Evolutionary conservation across 2,329 filamentous ascomycete genomes (phyloP), one percentile per base, ranked within the genome.

Genomic region (Aspergillus fumigatus): DNA sequence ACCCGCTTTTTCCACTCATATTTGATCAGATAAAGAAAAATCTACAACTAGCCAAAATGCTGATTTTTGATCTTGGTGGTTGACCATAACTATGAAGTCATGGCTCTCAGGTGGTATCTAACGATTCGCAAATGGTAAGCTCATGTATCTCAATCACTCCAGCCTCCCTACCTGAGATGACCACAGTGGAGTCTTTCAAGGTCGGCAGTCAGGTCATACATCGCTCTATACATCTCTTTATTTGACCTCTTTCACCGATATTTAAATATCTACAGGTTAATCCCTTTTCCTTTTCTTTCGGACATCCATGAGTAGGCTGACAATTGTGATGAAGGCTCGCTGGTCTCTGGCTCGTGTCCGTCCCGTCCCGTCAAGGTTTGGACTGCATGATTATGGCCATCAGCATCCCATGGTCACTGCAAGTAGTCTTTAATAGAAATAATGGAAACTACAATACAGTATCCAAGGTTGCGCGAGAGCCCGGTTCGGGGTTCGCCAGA

Each of bases 351-450:
- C 21, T 61, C 48, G 58, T 57, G 53, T 45, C 66, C 69, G 70
- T 69, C 64, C 70, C 70, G 70, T 69, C 67, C 70, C 70, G 70
- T 72, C 67, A 72, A 73, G 68, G 70, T 72, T 72, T 64, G 65
- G 65, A 65, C 59, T 60, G 62, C 64, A 65, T 68, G 32, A 17
- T 35, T 35, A 35, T 35, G 66, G 61, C 60, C 59, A 59, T 65
- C 29, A 40, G 38, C 52, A 59, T 66, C 52, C 68, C 67, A 71
- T 56, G 65, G 65, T 67, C 63, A 62, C 66, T 57, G 66, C 65
- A 71, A 71, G 68, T 69, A 67, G 67, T 27, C 47, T 51, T 27
- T 48, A 29, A 17, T 35, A 35, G 6, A 11, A 32, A 5, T 35
- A 35, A 52, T 43, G 21, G 43, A 26, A 7, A 47, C 21, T 26